Evolutionary conservation across 202 grass and related monocot genomes (phyloP).

Genomic region (Panicum virgatum): DNA sequence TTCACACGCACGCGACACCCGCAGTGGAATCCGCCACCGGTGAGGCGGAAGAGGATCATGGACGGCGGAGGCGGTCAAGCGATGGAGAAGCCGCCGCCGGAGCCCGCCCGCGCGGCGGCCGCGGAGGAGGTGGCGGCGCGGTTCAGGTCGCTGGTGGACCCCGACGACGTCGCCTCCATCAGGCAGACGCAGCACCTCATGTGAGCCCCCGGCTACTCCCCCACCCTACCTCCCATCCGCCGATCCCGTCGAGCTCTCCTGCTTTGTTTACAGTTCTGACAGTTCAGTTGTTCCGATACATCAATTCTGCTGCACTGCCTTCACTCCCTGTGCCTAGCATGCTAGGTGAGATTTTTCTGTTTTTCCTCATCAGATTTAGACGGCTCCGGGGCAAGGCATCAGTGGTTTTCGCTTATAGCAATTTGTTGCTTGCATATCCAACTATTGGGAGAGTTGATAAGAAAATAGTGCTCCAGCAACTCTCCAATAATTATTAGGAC

Average conservation of each 20-base stretch:
- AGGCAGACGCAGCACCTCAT: slow-evolving; percentile 64
- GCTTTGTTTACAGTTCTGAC: background rate
- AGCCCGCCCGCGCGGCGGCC: slow-evolving; percentile 36
- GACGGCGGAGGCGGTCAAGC: background rate
- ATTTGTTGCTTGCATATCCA: no score
- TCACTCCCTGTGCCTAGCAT: background rate
- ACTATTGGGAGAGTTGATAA: no score
- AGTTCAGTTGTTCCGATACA: background rate
- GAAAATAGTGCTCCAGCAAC: no score
- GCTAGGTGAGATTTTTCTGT: background rate
- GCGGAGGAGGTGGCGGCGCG: slow-evolving; percentile 41
- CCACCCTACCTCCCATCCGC: background rate
- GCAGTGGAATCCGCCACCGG: no score
- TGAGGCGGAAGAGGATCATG: background rate
- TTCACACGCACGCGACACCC: no score
- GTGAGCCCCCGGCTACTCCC: background rate
- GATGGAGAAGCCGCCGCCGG: slow-evolving; percentile 41
- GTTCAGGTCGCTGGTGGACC: slow-evolving; percentile 43
- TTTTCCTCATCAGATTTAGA: background rate
- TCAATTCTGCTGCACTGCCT: background rate
- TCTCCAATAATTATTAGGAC: no score
- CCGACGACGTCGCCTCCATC: slow-evolving; percentile 39
- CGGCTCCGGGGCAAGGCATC: background rate
- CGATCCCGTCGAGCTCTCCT: background rate
- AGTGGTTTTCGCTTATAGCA: background rate